A percentile compares a stretch with the other conserved stretches of the same genome.
Conservation (phyloP, 192 early-diverging fungal species). For the Linnemannia hyalina region DNA sequence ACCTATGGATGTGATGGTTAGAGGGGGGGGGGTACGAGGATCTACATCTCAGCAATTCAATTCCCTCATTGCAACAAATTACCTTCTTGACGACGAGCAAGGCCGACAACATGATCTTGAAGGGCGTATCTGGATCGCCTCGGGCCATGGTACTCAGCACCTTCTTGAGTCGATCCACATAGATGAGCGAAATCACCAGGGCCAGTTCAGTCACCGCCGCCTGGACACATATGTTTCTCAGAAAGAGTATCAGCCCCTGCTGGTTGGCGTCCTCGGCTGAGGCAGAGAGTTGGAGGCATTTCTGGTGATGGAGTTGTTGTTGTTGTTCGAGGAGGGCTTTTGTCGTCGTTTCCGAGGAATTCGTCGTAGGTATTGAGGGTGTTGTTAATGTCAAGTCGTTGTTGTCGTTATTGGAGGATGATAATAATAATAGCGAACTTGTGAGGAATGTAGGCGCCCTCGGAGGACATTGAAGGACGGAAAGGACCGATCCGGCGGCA, state of each 20-base stretch:
- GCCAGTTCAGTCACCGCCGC: constrained; percentile 52
- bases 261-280: constrained; percentile 3
- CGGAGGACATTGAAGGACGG: constrained; percentile 46
- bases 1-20: background rate
- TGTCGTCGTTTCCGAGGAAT: background rate
- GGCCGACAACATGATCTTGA: constrained; percentile 78
- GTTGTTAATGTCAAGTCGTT: too few relatives aligned
- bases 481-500: constrained; percentile 40
- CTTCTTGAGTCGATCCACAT: constrained; percentile 76
- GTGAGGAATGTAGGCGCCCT: constrained; percentile 22
- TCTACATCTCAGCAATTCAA: background rate
- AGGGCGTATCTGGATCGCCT: constrained; percentile 79
- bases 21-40: background rate
- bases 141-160: constrained; percentile 72
- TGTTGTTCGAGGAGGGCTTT: background rate
- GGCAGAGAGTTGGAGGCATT: background rate
- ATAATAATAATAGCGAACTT: constrained; percentile 14
- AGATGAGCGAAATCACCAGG: constrained; percentile 75
- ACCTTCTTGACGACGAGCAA: constrained; percentile 79
- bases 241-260: constrained; percentile 39
- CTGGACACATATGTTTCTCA: constrained; percentile 40
- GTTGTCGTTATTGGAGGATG: background rate
- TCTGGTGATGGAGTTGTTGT: background rate
- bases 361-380: background rate
- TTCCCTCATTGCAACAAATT: background rate